Base-by-base conservation (phyloP, 2,329 filamentous ascomycete species). In the Drechmeria coniospora region DNA sequence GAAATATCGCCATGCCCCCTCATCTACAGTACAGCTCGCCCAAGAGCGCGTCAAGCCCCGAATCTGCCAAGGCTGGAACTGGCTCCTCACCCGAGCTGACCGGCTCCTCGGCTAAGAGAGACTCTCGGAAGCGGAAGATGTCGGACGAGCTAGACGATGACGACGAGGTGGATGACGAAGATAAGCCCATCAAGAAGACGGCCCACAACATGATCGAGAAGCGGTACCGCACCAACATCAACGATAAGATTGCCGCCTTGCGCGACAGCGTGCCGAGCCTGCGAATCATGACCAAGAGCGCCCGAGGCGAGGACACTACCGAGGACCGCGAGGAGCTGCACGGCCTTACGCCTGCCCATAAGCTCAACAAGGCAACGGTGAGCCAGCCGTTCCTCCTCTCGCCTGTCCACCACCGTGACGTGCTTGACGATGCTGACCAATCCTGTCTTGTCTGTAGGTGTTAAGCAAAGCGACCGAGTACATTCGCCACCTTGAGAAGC, bases 141-240 rank as follows among this genome's bases (percentile, higher is more conserved):
- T 74, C 74, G 0, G 65, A 63, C 27, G 66, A 71, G 28, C 42
- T 53, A 30, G 38, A 65, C 33, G 39, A 66, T 33, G 37, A 56
- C n/a, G 68, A 73, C 26, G 70, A 76, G 9, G 62, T 71, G 25
- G 56, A 65, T 17, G 52, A 69, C 27, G 66, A 65, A 39, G 68
- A 61, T 41, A 74, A 65, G 33, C 54, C 54, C 5, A 42, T 57
- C 32, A 94, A 93, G 64, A 94, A 94, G 65, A 92, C 86, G 18
- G 84, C 87, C 2, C 87, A 95, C 56, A 95, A 94, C 53, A 90
- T 95, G 67, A 94, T 95, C 36, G 87, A 95, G 57, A 95, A 94
- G 64, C 66, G 87, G 39, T 95, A 95, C 53, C 76, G 87, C 43
- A 93, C 82, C 29, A 95, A 95, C 46, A 65, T 95, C 32, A 95